phyloP scores from a whole-genome alignment of 768 basidiomycete species.

The Myochromella boudieri region DNA sequence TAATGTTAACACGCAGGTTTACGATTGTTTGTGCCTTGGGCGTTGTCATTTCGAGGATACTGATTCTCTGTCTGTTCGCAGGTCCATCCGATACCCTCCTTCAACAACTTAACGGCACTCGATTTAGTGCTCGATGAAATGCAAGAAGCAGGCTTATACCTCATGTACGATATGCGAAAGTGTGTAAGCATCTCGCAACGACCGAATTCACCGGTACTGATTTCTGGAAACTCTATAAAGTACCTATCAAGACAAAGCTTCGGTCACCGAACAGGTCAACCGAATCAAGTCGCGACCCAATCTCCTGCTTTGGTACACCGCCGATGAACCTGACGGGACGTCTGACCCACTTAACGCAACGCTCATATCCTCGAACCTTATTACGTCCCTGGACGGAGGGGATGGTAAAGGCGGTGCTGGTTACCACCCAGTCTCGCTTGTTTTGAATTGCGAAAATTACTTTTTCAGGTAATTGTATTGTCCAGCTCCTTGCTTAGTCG shows the following conservation, averaged over 20 bases:
- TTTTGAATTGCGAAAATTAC: constrained; percentile 67
- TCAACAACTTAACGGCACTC: constrained; percentile 57
- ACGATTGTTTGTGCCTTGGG: constrained; percentile 36
- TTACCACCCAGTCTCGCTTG: constrained; percentile 67
- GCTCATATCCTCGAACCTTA: constrained; percentile 47
- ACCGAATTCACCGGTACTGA: neutral
- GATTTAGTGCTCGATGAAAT: constrained; percentile 64
- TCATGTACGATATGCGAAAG: constrained; percentile 85
- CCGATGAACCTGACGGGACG: constrained; percentile 70
- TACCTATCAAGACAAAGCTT: constrained; percentile 63
- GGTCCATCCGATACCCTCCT: constrained; percentile 74
- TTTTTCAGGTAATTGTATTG: constrained; percentile 42
- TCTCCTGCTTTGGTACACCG: constrained; percentile 73
- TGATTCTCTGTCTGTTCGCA: constrained; percentile 29
- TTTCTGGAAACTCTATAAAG: constrained; percentile 26
- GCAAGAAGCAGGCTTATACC: constrained; percentile 66
- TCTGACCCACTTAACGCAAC: constrained; percentile 68
- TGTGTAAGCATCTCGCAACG: no score
- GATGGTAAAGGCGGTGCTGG: constrained; percentile 48
- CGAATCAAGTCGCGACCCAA: constrained; percentile 65
- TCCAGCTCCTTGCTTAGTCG: neutral
- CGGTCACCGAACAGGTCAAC: constrained; percentile 69
- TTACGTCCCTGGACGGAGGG: constrained; percentile 56
- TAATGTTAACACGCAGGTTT: constrained; percentile 23
- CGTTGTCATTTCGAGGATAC: neutral